Base-by-base conservation (phyloP, 2,329 filamentous ascomycete genomes). In the Cladosporium austrohemisphaericum region DNA sequence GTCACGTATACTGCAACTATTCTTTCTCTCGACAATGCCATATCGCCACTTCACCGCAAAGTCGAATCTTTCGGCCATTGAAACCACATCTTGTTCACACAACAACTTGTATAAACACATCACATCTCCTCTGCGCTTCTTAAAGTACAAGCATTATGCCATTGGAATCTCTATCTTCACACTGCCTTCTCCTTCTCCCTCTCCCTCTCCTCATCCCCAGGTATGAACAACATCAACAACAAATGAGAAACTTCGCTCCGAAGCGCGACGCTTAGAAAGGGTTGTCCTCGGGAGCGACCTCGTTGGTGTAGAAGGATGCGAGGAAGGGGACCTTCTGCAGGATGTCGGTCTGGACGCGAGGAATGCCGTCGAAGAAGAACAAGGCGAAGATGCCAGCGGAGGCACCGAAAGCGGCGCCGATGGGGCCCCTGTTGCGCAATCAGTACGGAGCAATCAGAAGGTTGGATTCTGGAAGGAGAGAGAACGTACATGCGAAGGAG, bases 291-390 rank as follows among this genome's bases (percentile, higher is more conserved):
- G 80, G 77, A 53, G 80, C 68, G 57, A 84, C 71, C 65, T 78
- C 75, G 54, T 74, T 69, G 60, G 76, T 68, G 65, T 76, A 83
- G 68, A 78, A 80, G 49, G 67, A 64, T 55, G 77, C 76, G 43
- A 84, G 68, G 57, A 82, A 65, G 5, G 81, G 81, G 18, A 83
- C 57, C 68, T 80, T 77, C 66, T 75, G 71, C 64, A 81, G 73
- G 44, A 61, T 59, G 37, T 61, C 59, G 44, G 49, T 73, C 63
- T 79, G 73, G 37, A 85, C 78, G 61, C 74, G 76, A 52, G 81
- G 81, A 20, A 84, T 74, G 59, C 82, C 80, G 59, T 78, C 77
- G 69, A 84, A 79, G 74, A 84, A 81, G 72, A 80, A 83, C 58
- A 84, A 64, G 29, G 77, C 78, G 67, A 80, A 79, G 63, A 79